Evolutionary conservation across 306 rosid species (phyloP), one percentile per base, ranked within the genome.

Genomic region (Begonia fuchsioides): DNA sequence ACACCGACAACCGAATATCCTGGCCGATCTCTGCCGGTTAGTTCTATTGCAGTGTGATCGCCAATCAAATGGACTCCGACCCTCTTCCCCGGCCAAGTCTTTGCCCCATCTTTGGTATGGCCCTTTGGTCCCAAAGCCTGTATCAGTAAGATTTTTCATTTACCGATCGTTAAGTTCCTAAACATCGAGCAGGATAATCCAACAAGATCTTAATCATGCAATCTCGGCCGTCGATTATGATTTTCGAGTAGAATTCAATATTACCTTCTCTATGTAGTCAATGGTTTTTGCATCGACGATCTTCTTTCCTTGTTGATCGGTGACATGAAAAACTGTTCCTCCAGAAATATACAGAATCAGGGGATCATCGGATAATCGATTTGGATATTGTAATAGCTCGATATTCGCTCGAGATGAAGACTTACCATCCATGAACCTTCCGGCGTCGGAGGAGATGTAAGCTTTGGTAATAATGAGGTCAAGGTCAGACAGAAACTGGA

Each of bases 401-500:
- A 20, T 20, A 20, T 20, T 20, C 35, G 35, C 5, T 26, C 8
- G 8, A 26, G 35, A 26, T 26, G 35, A 26, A 5, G 35, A 57
- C 75, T 39, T 77, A 84, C 86, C 87, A 62, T 83, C 94, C 96
- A 86, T 79, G 72, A 86, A 79, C 90, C 86, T 82, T 66, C 94
- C 92, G 0, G 94, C 94, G 53, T 82, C 92, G 19, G 90, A 81
- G 56, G 90, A 86, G 53, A 86, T 68, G 55, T 86, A 79, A 43
- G 94, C 93, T 60, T 86, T 86, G 20, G 90, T 75, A 59, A 86
- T 82, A 56, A 68, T 70, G 74, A 86, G 66, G 65, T 82, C 92
- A 52, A 86, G 79, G 62, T 86, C 94, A 13, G 86, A 72, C 60
- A 79, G 69, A 51, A 80, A 71, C 61, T 85, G 87, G 53, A 85